A percentile compares a stretch with the other conserved stretches of the same genome.
Evolutionary conservation across 495 filamentous ascomycete species (phyloP).

Genomic region (Talaromyces borbonicus): DNA sequence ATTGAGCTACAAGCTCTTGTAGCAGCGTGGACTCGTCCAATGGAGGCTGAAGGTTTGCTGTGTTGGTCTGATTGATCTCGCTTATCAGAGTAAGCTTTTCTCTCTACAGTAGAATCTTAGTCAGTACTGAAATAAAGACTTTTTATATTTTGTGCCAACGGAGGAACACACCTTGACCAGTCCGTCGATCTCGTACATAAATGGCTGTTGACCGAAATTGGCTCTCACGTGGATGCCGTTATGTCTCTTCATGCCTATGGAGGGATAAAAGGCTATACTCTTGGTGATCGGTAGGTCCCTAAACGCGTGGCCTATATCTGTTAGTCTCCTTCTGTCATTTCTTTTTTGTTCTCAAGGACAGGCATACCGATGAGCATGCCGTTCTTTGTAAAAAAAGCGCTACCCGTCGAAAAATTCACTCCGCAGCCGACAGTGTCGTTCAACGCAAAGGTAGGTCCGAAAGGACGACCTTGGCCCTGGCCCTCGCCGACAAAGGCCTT

Average conservation of each 20-base stretch:
- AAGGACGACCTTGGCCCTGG: constrained; percentile 62
- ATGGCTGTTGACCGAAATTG: constrained; percentile 88
- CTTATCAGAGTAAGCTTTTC: constrained; percentile 49
- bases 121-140: too few relatives aligned
- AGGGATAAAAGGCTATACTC: constrained; percentile 64
- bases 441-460: constrained; percentile 60
- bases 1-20: constrained; percentile 77
- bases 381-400: constrained; percentile 93
- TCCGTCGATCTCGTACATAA: constrained; percentile 86
- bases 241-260: constrained; percentile 84
- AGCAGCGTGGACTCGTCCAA: constrained; percentile 68
- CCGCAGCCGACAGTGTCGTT: constrained; percentile 88
- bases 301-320: constrained; percentile 62
- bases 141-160: too few relatives aligned
- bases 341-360: background rate
- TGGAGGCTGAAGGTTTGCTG: constrained; percentile 50
- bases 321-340: background rate
- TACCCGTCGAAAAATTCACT: constrained; percentile 81
- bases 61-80: constrained; percentile 43
- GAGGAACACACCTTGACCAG: constrained; percentile 57
- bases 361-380: constrained; percentile 63
- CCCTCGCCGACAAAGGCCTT: constrained; percentile 63
- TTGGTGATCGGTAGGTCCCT: constrained; percentile 48
- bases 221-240: constrained; percentile 69
- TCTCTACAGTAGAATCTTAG: constrained; percentile 30